These are phyloP conservation scores for Heliocybe sulcata DNA, from an alignment of 1,284 basidiomycete genomes.

Conservation along the genomic window DNA sequence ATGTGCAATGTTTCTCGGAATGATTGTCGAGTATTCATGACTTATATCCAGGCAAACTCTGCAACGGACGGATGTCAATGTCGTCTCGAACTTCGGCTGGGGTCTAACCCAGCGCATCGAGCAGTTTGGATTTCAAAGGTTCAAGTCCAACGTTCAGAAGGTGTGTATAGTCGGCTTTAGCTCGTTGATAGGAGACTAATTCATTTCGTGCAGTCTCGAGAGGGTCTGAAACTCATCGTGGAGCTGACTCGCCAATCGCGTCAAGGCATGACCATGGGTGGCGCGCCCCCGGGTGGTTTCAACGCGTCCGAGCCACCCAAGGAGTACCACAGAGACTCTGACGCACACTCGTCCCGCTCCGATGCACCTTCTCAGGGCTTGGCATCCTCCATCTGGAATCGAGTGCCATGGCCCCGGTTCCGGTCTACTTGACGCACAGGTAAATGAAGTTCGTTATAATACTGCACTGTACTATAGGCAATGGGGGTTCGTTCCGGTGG, in stretches of 20 bases:
- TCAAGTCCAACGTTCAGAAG: constrained; percentile 73
- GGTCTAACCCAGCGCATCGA: constrained; percentile 76
- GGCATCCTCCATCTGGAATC: not conserved
- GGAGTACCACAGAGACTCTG: not conserved
- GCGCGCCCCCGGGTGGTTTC: constrained; percentile 14
- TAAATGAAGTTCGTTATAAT: not conserved
- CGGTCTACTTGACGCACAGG: not conserved
- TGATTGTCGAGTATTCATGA: not conserved
- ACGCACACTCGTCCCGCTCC: not conserved
- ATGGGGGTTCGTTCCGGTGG: not conserved
- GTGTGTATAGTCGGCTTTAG: constrained; percentile 29
- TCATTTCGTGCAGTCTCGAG: constrained; percentile 56
- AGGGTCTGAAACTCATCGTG: constrained; percentile 71
- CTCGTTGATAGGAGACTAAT: constrained; percentile 10
- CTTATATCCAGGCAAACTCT: constrained; percentile 49
- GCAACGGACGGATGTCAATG: constrained; percentile 70
- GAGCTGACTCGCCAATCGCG: constrained; percentile 69
- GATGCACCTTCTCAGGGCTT: not conserved
- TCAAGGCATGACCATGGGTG: constrained; percentile 57
- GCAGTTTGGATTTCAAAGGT: constrained; percentile 65
- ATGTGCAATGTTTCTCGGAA: constrained; percentile 15
- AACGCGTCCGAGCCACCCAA: not conserved
- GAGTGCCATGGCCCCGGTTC: not conserved
- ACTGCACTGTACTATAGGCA: not conserved
- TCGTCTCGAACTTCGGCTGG: constrained; percentile 77